A percentile compares a stretch with the other conserved stretches of the same genome.
phyloP scores from a whole-genome alignment of 306 rosid species.

The Hylodesmum podocarpum region DNA sequence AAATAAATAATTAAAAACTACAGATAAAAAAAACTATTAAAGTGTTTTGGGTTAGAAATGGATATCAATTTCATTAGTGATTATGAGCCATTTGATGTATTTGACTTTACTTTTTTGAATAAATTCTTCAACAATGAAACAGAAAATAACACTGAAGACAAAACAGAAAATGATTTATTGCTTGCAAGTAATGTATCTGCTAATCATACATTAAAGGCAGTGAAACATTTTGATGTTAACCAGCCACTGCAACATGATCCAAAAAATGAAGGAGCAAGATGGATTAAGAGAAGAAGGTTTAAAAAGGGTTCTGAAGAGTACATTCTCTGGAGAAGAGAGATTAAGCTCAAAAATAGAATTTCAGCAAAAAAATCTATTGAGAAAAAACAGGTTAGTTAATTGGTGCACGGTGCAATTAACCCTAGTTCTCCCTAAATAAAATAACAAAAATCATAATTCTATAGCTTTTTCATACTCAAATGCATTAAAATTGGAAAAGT shows the following conservation, averaged over 20 bases:
- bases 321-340: neutral
- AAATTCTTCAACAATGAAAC: constrained; percentile 1
- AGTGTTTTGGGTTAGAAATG: neutral
- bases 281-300: constrained; percentile 24
- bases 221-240: neutral
- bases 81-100: neutral
- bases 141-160: neutral
- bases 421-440: too few species aligned
- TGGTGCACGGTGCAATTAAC: too few species aligned
- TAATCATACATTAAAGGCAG: neutral
- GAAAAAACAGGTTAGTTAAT: constrained; percentile 32
- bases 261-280: neutral
- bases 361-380: constrained; percentile 35
- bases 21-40: neutral
- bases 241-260: neutral
- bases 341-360: constrained; percentile 22
- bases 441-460: neutral
- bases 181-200: neutral
- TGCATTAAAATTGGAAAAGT: too few species aligned
- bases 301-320: constrained; percentile 20
- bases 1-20: neutral
- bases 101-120: constrained; percentile 24
- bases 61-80: neutral
- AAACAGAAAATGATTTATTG: neutral
- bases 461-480: neutral